Evolutionary conservation across 2,329 filamentous ascomycete species (phyloP).

Genomic region (Claviceps maximensis): DNA sequence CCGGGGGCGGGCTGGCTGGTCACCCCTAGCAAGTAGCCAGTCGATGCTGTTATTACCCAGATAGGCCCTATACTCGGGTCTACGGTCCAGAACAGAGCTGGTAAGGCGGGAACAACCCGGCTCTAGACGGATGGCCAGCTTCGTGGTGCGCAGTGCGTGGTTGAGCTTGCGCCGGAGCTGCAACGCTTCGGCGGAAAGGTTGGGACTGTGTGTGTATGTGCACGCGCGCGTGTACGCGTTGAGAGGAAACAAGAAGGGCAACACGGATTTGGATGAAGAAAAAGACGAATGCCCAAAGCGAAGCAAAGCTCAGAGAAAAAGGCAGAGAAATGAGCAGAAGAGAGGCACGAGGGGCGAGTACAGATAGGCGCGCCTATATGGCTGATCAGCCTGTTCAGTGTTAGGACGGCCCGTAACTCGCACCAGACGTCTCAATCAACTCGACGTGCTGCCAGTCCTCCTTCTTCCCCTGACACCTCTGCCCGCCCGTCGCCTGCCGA

Average conservation of each 20-base stretch:
- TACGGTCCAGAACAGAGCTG: neutral
- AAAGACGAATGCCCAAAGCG: neutral
- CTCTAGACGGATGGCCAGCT: neutral
- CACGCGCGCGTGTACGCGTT: neutral
- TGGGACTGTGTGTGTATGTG: neutral
- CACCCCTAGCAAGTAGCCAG: neutral
- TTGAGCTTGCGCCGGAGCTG: neutral
- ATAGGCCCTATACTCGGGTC: neutral
- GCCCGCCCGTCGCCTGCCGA: too few species aligned
- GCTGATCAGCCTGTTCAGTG: too few species aligned
- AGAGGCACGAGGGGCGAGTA: neutral
- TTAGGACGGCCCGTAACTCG: too few species aligned
- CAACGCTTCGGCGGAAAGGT: neutral
- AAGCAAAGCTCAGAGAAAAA: neutral
- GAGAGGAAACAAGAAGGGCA: neutral
- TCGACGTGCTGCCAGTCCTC: too few species aligned
- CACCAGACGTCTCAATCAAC: constrained; percentile 1
- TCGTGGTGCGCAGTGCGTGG: neutral
- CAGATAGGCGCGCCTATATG: too few species aligned
- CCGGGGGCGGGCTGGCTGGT: neutral
- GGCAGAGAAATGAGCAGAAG: neutral
- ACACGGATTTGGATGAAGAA: neutral
- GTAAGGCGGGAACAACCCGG: neutral
- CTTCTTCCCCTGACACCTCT: neutral
- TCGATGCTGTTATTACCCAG: neutral